These are phyloP conservation scores for Neodidymelliopsis sp. DNA, from an alignment of 2,329 filamentous ascomycete genomes.

Conservation along the genomic window DNA sequence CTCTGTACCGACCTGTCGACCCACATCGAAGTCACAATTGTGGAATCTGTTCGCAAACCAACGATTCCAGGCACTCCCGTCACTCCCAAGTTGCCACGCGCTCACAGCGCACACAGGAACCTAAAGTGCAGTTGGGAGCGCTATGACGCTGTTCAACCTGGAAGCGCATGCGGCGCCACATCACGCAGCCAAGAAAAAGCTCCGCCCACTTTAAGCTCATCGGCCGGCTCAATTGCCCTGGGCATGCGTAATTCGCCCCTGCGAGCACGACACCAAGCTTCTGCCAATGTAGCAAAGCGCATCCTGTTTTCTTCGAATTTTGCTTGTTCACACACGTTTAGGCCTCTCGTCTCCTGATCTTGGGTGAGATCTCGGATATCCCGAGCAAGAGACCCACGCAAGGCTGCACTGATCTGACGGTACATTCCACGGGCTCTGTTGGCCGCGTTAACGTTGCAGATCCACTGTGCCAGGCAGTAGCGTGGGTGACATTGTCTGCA, in stretches of 20 bases:
- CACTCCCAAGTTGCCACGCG: conserved; percentile 1
- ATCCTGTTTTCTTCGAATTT: conserved; percentile 7
- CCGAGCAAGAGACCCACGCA: conserved; percentile 1
- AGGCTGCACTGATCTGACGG: conserved; percentile 12
- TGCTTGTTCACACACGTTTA: conserved; percentile 11
- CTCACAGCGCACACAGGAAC: background rate
- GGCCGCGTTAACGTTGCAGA: conserved; percentile 9
- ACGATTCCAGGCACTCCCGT: conserved; percentile 8
- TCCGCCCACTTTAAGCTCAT: conserved; percentile 7
- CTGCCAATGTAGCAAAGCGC: conserved; percentile 20
- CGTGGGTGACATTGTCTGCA: background rate
- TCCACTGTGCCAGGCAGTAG: conserved; percentile 4
- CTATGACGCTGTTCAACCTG: conserved; percentile 12
- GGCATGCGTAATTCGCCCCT: conserved; percentile 10
- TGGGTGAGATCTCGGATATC: background rate
- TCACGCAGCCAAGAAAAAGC: conserved; percentile 7
- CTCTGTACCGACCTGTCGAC: background rate
- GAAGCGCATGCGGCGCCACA: conserved; percentile 9
- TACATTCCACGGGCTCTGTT: background rate
- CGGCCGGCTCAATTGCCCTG: too few species aligned
- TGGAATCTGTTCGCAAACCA: background rate
- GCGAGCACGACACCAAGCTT: conserved; percentile 26
- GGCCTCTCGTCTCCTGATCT: conserved; percentile 7
- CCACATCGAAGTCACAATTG: background rate
- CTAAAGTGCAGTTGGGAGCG: conserved; percentile 1